Evolutionary conservation across 139 green algal species (phyloP), one percentile per base, ranked within the genome.

Genomic region (Micromonas pusilla): DNA sequence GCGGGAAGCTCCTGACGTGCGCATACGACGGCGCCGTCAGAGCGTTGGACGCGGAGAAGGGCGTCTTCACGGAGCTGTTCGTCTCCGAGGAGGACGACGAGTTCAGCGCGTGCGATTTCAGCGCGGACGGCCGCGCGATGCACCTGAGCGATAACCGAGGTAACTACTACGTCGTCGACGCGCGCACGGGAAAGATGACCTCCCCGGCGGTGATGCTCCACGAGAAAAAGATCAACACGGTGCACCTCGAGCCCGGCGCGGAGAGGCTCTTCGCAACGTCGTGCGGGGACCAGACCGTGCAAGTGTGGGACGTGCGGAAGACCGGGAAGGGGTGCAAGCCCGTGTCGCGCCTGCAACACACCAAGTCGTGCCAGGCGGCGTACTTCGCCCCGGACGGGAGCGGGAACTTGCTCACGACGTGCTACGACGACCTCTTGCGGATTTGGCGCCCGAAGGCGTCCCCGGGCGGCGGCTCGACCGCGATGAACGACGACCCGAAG

Each of bases 21-120:
- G 65, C 66, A 45, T 84, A 84, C 73, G 79, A 84, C 79, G 79
- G 79, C 52, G 73, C 66, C 31, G 66, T 76, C 21, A 32, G 79
- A 6, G 28, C 52, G 45, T 28, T 84, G 26, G 79, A 84, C 70
- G 21, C 52, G 13, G 52, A 78, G 33, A 37, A 23, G 39, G 72
- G 54, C 2, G 31, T 34, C 0, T 78, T 78, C 5, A 1, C 1
- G 5, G 75, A 80, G 66, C 20, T 70, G n/a, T 30, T 78, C 31
- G 52, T 45, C 6, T 52, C 31, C 54, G 72, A 67, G 23, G 72
- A 78, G 26, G 52, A 78, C n/a, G 64, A 76, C 30, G 31, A 76
- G 39, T 72, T 73, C 30, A 76, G 37, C 65, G 76, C 76, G 38
- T 81, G 53, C 36, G 75, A 80, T 45, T 38, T 63, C 36, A 75